These are phyloP conservation scores for Rosa rugosa DNA, from an alignment of 306 rosid species.

Conservation along the genomic window DNA sequence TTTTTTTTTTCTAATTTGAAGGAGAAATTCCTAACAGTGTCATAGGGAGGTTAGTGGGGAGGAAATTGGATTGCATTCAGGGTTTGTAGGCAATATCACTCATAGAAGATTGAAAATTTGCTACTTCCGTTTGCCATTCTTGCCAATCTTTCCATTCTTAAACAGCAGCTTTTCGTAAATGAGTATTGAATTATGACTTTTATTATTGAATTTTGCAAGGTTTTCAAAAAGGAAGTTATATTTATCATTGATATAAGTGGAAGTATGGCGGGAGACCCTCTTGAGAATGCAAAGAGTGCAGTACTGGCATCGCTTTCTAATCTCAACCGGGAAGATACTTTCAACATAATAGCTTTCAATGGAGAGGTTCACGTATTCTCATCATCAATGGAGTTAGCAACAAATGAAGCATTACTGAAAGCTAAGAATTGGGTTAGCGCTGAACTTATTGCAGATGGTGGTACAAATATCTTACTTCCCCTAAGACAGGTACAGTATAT, in stretches of 20 bases:
- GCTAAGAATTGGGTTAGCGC: conserved; percentile 63
- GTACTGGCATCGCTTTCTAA: conserved; percentile 64
- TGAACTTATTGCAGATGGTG: conserved; percentile 60
- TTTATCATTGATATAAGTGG: conserved; percentile 75
- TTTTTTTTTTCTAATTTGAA: neutral
- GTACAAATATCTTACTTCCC: conserved; percentile 80
- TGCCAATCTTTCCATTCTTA: neutral
- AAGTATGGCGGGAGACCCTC: conserved; percentile 84
- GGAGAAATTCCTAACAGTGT: neutral
- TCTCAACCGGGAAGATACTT: conserved; percentile 59
- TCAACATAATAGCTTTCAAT: conserved; percentile 78
- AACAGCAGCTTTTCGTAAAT: neutral
- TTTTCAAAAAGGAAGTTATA: conserved; percentile 71
- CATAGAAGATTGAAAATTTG: conserved; percentile 1
- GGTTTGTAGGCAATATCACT: neutral
- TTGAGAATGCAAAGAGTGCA: conserved; percentile 68
- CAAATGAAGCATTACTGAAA: conserved; percentile 51
- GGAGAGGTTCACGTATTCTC: conserved; percentile 59
- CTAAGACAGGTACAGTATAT: conserved; percentile 54
- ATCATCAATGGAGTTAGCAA: conserved; percentile 62
- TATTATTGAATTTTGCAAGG: conserved; percentile 45
- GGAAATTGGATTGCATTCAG: neutral
- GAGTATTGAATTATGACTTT: conserved; percentile 11
- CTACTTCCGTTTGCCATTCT: neutral
- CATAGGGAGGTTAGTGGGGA: neutral